A percentile compares a stretch with the other conserved stretches of the same genome.
These are phyloP conservation scores for Heimioporus retisporus DNA, from an alignment of 1,284 basidiomycete genomes.

Conservation along the genomic window DNA sequence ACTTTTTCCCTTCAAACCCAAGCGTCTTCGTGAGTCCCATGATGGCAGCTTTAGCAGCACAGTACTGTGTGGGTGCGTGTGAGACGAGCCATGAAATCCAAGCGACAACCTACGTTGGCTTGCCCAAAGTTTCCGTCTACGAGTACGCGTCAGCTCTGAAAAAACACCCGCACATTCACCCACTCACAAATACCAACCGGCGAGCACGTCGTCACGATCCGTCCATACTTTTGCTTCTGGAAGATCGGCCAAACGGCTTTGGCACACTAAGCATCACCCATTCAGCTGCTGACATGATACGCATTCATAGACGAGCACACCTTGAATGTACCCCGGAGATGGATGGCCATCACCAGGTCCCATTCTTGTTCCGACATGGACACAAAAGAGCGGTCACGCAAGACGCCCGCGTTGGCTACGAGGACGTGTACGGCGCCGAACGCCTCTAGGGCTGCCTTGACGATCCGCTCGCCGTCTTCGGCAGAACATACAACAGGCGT, in stretches of 20 bases:
- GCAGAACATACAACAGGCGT: slow-evolving; percentile 88
- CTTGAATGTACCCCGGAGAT: slow-evolving; percentile 86
- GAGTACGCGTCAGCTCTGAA: too few relatives aligned
- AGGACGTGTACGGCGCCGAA: slow-evolving; percentile 94
- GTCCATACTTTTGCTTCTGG: slow-evolving; percentile 97
- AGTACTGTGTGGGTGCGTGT: slow-evolving; percentile 64
- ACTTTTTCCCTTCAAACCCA: slow-evolving; percentile 93
- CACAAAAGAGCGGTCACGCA: slow-evolving; percentile 93
- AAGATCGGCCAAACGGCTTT: slow-evolving; percentile 99
- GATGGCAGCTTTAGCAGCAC: slow-evolving; percentile 95
- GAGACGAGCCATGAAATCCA: slow-evolving; percentile 2
- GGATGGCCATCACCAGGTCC: slow-evolving; percentile 93
- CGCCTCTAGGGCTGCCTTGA: slow-evolving; percentile 88
- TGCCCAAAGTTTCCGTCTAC: slow-evolving; percentile 96
- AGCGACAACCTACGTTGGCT: slow-evolving; percentile 67
- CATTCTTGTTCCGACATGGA: slow-evolving; percentile 95
- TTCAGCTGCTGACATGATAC: too few relatives aligned
- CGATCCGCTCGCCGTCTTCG: slow-evolving; percentile 92
- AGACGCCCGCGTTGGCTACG: slow-evolving; percentile 95
- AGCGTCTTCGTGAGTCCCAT: slow-evolving; percentile 92
- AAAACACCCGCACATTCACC: not conserved
- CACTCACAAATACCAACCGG: slow-evolving; percentile 91
- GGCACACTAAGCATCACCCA: slow-evolving; percentile 64
- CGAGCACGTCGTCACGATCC: slow-evolving; percentile 95
- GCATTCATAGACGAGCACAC: slow-evolving; percentile 28